These are phyloP conservation scores for Phialophora expanda DNA, from an alignment of 2,329 filamentous ascomycete genomes.

Conservation along the genomic window DNA sequence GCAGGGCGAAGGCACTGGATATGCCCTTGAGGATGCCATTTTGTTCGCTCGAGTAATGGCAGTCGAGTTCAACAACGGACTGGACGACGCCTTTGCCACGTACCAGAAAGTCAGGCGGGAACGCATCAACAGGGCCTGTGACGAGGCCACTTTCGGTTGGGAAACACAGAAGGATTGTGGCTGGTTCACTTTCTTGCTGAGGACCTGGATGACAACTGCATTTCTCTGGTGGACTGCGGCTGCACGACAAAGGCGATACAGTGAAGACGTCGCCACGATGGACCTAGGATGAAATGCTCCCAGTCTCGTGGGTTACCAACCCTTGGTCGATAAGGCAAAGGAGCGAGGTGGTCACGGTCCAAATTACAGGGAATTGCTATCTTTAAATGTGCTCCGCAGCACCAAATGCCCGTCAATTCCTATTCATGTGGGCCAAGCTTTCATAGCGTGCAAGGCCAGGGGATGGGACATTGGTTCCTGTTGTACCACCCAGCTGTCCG, in stretches of 20 bases:
- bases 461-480: neutral
- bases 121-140: conserved; percentile 25
- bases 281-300: conserved; percentile 11
- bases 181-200: conserved; percentile 28
- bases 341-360: neutral
- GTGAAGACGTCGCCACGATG: conserved; percentile 29
- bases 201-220: conserved; percentile 22
- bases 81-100: conserved; percentile 15
- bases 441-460: neutral
- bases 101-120: conserved; percentile 23
- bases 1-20: conserved; percentile 29
- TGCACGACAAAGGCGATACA: conserved; percentile 24
- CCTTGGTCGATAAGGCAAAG: neutral
- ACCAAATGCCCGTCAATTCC: neutral
- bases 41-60: conserved; percentile 24
- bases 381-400: neutral
- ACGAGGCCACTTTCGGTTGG: conserved; percentile 27
- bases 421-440: neutral
- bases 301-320: neutral
- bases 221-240: conserved; percentile 32
- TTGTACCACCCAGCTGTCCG: neutral
- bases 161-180: conserved; percentile 32
- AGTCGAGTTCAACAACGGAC: conserved; percentile 3
- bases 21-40: conserved; percentile 30
- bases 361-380: neutral